A percentile compares a stretch with the other conserved stretches of the same genome.
Conservation (phyloP, 805 yeast genomes). For the Saccharomycopsis fermentans region DNA sequence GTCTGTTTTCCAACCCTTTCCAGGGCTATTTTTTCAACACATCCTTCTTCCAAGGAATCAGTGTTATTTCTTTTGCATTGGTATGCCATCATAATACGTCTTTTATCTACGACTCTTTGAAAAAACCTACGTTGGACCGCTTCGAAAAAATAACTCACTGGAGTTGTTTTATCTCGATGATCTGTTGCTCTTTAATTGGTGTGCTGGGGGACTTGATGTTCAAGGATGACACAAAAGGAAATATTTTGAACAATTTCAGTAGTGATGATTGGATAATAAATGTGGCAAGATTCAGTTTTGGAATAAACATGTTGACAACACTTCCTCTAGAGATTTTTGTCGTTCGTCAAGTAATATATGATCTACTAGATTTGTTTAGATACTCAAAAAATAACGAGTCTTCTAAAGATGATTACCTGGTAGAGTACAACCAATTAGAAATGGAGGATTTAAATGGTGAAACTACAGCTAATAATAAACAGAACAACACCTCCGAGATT, state of each 20-base stretch:
- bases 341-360: slow-evolving; percentile 75
- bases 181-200: slow-evolving; percentile 71
- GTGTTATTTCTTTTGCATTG: slow-evolving; percentile 90
- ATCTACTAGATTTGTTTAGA: slow-evolving; percentile 35
- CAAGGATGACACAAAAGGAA: slow-evolving; percentile 74
- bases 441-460: slow-evolving; percentile 4
- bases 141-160: slow-evolving; percentile 74
- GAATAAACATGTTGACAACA: slow-evolving; percentile 86
- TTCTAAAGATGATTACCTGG: slow-evolving; percentile 9
- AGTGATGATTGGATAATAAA: slow-evolving; percentile 65
- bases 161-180: slow-evolving; percentile 71
- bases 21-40: slow-evolving; percentile 32
- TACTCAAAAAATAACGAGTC: not conserved
- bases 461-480: slow-evolving; percentile 18
- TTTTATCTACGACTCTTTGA: slow-evolving; percentile 77
- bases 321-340: slow-evolving; percentile 88
- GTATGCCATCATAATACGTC: slow-evolving; percentile 95
- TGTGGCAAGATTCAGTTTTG: slow-evolving; percentile 83
- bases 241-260: slow-evolving; percentile 79
- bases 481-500: slow-evolving; percentile 21
- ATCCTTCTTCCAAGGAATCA: slow-evolving; percentile 76
- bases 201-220: slow-evolving; percentile 68
- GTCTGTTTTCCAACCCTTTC: slow-evolving; percentile 25
- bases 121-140: slow-evolving; percentile 62
- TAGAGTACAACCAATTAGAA: slow-evolving; percentile 5